Base-by-base conservation (phyloP, 257 asterid genomes). In the Primulina huaijiensis region DNA sequence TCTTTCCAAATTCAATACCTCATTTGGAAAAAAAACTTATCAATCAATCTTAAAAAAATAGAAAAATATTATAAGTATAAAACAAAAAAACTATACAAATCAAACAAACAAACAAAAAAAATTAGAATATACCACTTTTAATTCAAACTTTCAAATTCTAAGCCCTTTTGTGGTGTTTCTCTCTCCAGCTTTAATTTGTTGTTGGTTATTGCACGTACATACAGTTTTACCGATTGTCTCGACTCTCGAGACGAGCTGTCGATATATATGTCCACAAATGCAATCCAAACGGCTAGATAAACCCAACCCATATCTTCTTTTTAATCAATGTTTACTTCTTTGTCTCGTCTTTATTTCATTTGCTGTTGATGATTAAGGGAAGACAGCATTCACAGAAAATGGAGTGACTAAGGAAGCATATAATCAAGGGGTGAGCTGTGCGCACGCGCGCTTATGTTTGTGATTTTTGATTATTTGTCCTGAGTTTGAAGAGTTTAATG, bases 141-240 rank as follows among this genome's bases (percentile, higher is more conserved):
- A 43, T 43, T 43, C 55, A 43, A 43, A 43, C 55, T 12, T 43
- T 43, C 55, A 43, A 43, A 43, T 43, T 43, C 1, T 1, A 43
- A 43, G 7, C 6, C 14, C 1, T 3, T 31, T 31, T 3, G 34
- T 31, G 34, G 34, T 5, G 34, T 38, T 2, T 43, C 55, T 43
- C 17, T 43, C n/a, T 43, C 55, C 7, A 43, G 55, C 55, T 43
- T 43, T 43, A 14, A 43, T 43, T 11, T 14, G 55, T 12, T 43
- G 55, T 43, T 43, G 73, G 75, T 64, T 72, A 59, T 43, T 14
- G 55, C 55, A 43, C 55, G 55, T 43, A 46, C 72, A 40, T 53
- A 58, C 77, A 65, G 67, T 67, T 76, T 71, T 4, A 75, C 86
- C 70, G 78, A 79, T 71, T 71, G 72, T 68, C 85, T 76, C 79